Evolutionary conservation across 2,329 filamentous ascomycete genomes (phyloP).

Genomic region (Xylariomycetidae sp.): DNA sequence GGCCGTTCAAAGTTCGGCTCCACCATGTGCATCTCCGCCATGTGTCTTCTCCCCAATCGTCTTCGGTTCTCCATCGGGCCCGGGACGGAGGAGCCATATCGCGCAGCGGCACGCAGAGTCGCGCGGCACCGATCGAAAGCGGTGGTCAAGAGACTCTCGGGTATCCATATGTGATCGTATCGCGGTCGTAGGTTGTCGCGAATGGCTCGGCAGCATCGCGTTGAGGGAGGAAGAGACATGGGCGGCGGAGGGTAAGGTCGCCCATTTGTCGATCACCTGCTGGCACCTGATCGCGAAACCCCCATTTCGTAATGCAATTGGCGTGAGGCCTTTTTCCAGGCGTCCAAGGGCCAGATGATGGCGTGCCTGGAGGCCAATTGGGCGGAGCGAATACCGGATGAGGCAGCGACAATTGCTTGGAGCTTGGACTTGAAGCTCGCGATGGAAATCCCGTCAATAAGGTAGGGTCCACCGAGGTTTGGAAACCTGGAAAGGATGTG

Average conservation of each 20-base stretch:
- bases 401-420: no score
- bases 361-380: no score
- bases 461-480: no score
- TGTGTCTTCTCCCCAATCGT: constrained; percentile 45
- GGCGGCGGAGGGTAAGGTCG: constrained; percentile 8
- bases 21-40: constrained; percentile 42
- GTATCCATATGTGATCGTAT: constrained; percentile 50
- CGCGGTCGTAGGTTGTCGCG: constrained; percentile 33
- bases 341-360: no score
- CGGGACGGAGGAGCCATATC: constrained; percentile 34
- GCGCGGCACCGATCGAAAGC: constrained; percentile 42
- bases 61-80: constrained; percentile 51
- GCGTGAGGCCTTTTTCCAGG: no score
- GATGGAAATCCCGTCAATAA: no score
- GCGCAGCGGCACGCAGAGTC: constrained; percentile 17
- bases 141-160: constrained; percentile 47
- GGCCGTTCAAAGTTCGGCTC: no score
- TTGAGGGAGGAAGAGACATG: constrained; percentile 41
- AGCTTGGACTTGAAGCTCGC: no score
- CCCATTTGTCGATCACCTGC: constrained; percentile 8
- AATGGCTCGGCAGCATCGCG: constrained; percentile 43
- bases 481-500: no score
- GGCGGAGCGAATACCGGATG: no score
- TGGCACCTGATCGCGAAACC: no score
- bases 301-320: no score